Conservation (phyloP, 441 rosid genomes). For the Cnidoscolus chayamansa region DNA sequence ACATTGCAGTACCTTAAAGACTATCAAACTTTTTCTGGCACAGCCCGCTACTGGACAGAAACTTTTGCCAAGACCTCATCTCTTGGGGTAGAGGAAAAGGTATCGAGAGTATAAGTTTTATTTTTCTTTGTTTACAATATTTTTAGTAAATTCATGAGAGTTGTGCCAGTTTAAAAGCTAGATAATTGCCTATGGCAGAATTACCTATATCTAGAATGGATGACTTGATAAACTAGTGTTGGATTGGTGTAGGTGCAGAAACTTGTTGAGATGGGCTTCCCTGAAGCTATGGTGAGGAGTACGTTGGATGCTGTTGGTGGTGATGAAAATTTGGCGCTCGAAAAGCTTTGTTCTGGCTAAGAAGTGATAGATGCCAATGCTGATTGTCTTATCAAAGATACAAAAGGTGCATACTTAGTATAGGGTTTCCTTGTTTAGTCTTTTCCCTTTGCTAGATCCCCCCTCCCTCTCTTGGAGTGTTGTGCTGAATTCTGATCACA, state of each 20-base stretch:
- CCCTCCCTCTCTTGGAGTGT: too few species aligned
- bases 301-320: conserved; percentile 75
- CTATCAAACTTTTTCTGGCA: conserved; percentile 72
- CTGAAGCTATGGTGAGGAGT: conserved; percentile 67
- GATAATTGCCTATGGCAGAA: too few species aligned
- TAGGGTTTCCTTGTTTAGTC: conserved; percentile 7
- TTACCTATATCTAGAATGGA: neutral
- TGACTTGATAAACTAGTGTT: conserved; percentile 5
- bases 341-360: conserved; percentile 75
- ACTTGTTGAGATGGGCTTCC: conserved; percentile 95
- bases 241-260: conserved; percentile 55
- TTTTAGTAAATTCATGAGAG: too few species aligned
- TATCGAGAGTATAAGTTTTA: conserved; percentile 19
- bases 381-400: conserved; percentile 9
- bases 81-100: conserved; percentile 80
- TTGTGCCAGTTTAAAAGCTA: too few species aligned
- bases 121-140: too few species aligned
- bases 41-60: conserved; percentile 98
- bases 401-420: conserved; percentile 20
- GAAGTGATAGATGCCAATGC: neutral
- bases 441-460: too few species aligned
- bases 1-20: conserved; percentile 73
- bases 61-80: conserved; percentile 79
- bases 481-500: too few species aligned
- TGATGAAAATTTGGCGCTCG: conserved; percentile 93